Evolutionary conservation across 2,329 filamentous ascomycete species (phyloP), one percentile per base, ranked within the genome.

Genomic region (Ascochyta fabae): DNA sequence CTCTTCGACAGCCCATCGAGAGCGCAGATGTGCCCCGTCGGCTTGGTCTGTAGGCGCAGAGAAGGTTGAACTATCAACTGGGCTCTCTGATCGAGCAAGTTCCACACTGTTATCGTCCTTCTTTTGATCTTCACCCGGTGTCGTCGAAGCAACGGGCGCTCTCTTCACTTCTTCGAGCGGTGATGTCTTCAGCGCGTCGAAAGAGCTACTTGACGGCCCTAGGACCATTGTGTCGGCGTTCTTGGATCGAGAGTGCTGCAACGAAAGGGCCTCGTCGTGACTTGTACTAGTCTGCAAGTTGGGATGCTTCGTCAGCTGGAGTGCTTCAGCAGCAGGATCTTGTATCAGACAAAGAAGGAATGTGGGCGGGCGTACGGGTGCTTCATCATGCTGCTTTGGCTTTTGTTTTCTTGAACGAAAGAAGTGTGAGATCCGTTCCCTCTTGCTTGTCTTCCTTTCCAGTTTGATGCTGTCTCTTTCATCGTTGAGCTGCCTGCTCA

Each of bases 361-460:
- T 3, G 27, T 43, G 42, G 33, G 34, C 48, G 49, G 55, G 49
- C 61, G 57, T 68, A 68, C 62, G 64, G 51, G 45, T 57, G 59
- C 61, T 33, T 56, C 56, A 48, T 58, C 43, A 43, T 59, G 59
- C 31, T 44, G 58, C 51, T 58, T 58, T 39, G 62, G 26, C 59
- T 56, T 69, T 31, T 67, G 61, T 58, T 65, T 71, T 48, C 66
- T 69, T 4, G 57, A 58, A 19, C 56, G 66, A 58, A 74, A 70
- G 67, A 75, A 72, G 34, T 69, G 66, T 15, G 63, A 46, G 35
- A 75, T 59, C 36, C 63, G 52, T 59, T 75, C 64, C 33, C 72
- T 60, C 63, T 71, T 74, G 44, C 66, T 69, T 50, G 58, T 62
- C 61, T 65, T 70, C 51, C 58, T 61, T 42, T 62, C 60, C n/a